Base-by-base conservation (phyloP, 2,329 filamentous ascomycete species). In the Fusarium miscanthi region DNA sequence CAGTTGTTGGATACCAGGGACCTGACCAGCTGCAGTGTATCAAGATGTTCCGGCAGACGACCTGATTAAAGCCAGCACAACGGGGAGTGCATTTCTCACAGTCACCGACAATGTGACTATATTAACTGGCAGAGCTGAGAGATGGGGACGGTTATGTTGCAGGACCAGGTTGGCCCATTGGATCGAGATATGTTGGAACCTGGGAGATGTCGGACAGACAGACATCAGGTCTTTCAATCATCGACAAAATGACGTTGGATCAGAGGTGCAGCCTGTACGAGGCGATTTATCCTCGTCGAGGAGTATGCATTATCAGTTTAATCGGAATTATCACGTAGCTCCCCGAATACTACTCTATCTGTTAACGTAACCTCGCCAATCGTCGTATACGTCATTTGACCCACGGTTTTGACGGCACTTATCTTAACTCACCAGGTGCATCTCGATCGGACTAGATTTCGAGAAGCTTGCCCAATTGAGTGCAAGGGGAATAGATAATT, bases 101-200 rank as follows among this genome's bases (percentile, higher is more conserved):
- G 41, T 77, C 10, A 35, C 57, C 0, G 77, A 80, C 45, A 69
- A 76, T 23, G 30, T 65, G 2, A 74, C 74, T 2, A 58, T 80
- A 7, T 62, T 60, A 2, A 35, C 61, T 11, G 40, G 25, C 9
- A 66, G 73, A 10, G 73, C 69, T 0, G 35, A 72, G 12, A 76
- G 72, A 19, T 79, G 76, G 78, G 3, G 14, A 54, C 3, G 76
- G 74, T 0, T 38, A 69, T 16, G 63, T 74, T 10, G 64, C 35
- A 5, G 76, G 79, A 1, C 75, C 75, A 5, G 74, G 77, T 1
- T 81, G 77, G 78, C 66, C 69, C 4, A 72, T 79, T 7, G 75
- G 74, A 1, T 76, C 76, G 17, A 21, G 49, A 46, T 76, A 64
- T 43, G 54, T 75, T 19, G 74, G 11, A 59, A 62, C 19, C 49